These are phyloP conservation scores for Leersia perrieri DNA, from an alignment of 176 grass and related monocot species.

Conservation along the genomic window DNA sequence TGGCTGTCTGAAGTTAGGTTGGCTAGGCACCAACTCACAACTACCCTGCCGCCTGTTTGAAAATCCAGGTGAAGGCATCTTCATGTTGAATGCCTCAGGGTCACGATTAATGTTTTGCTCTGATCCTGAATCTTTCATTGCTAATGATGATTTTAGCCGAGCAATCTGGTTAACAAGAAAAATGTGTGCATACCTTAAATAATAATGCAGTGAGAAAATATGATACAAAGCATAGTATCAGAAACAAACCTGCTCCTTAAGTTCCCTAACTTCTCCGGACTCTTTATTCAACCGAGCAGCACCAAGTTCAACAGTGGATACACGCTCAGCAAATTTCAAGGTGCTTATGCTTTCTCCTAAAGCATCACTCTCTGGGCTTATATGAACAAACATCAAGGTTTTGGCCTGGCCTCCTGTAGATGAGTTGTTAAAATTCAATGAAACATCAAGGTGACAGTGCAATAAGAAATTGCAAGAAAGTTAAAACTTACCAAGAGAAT, in stretches of 20 bases:
- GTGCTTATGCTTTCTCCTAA: conserved; percentile 95
- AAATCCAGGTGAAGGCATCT: conserved; percentile 54
- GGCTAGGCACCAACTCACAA: conserved; percentile 61
- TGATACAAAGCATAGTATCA: not conserved
- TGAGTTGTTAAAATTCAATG: not conserved
- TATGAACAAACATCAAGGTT: conserved; percentile 99
- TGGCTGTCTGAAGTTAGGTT: conserved; percentile 74
- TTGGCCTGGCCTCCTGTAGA: conserved; percentile 90
- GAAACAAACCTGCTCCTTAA: conserved; percentile 86
- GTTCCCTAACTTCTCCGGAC: conserved; percentile 81
- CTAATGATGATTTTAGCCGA: conserved; percentile 75
- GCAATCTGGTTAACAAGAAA: conserved; percentile 53
- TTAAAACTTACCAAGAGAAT: conserved; percentile 83
- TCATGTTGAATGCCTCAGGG: conserved; percentile 51
- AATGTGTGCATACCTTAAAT: conserved; percentile 33
- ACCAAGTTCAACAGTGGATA: conserved; percentile 99
- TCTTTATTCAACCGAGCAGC: conserved; percentile 94
- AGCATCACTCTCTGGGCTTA: conserved; percentile 90
- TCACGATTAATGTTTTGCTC: conserved; percentile 52
- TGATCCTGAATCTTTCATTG: conserved; percentile 67
- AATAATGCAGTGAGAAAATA: conserved; percentile 23
- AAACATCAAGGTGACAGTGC: not conserved
- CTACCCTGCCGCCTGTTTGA: conserved; percentile 49
- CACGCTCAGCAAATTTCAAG: conserved; percentile 94
- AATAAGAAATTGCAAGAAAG: conserved; percentile 26